Conservation (phyloP, 202 grass and related monocot genomes). For the Musa balbisiana region DNA sequence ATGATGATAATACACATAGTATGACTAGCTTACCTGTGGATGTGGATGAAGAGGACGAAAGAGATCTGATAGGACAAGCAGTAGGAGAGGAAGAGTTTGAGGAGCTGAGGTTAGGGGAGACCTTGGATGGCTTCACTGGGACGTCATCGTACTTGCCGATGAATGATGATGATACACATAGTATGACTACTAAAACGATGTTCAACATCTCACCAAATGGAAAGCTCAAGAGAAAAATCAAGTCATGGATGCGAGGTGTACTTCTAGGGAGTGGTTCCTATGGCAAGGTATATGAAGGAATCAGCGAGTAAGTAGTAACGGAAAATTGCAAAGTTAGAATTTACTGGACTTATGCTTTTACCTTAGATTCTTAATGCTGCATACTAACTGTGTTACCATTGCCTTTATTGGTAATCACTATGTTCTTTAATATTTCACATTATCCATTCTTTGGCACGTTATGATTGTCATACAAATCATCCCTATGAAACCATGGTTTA, state of each 20-base stretch:
- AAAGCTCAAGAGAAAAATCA: constrained; percentile 62
- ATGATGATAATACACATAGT: no score
- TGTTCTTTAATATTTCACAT: background rate
- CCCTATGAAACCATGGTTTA: background rate
- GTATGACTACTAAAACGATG: constrained; percentile 68
- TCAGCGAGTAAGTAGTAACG: constrained; percentile 86
- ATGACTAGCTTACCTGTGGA: no score
- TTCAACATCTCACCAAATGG: constrained; percentile 81
- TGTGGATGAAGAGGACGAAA: constrained; percentile 29
- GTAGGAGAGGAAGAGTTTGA: constrained; percentile 24
- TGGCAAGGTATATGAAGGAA: constrained; percentile 76
- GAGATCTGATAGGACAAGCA: constrained; percentile 9
- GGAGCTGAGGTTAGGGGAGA: constrained; percentile 54
- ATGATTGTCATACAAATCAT: background rate
- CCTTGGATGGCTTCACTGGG: constrained; percentile 63
- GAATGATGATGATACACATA: constrained; percentile 74
- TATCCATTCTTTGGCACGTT: background rate
- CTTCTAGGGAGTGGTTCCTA: constrained; percentile 83
- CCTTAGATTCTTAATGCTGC: background rate
- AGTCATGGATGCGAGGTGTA: constrained; percentile 63
- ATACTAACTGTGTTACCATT: background rate
- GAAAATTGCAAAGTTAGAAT: background rate
- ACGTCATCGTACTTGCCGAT: constrained; percentile 68
- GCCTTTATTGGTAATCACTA: background rate
- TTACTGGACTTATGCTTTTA: background rate